Base-by-base conservation (phyloP, 2,329 filamentous ascomycete genomes). In the Anthostomella pinea region DNA sequence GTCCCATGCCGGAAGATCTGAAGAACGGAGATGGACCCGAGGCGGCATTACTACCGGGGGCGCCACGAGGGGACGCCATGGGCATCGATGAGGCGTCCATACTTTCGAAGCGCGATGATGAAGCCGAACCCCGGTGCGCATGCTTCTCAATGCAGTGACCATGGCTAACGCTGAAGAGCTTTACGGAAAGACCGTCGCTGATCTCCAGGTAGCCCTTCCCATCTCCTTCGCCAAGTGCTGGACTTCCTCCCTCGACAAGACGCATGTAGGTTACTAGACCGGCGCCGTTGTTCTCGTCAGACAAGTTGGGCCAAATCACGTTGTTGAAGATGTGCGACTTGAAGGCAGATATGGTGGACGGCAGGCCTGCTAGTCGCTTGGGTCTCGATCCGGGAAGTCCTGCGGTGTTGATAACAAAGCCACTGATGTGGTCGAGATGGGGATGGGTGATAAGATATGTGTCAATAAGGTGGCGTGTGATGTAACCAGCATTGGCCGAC, bases 301-400 rank as follows among this genome's bases (percentile, higher is more conserved):
- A 94, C 24, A 98, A 68, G 51, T 98, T 98, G 0, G 93, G 93
- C 93, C 93, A 98, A 35, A 97, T 95, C 39, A 95, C 70, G 56
- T 96, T 94, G 64, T 98, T 98, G 70, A 98, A 98, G 41, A 98
- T 87, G 63, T 98, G 90, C 1, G 73, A 81, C 60, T 95, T 97
- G 63, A 98, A 83, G 0, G 91, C 90, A 29, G 87, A 76, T 33
- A 98, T 90, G n/a, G 91, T 95, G 18, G 81, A 83, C 0, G 90
- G 88, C 4, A 97, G 68, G 0, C 86, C 91, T 1, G 91, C 89
- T 10, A 98, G 70, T 16, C 85, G 80, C 64, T 97, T 98, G 0
- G 89, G 87, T 18, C 83, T 79, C 2, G 84, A 79, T 19, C 85
- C 86, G 19, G 87, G 83, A 14, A 94, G 78, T 3, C 86, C 83